Percentiles rank a stretch among this genome's conserved stretches.
phyloP scores from a whole-genome alignment of 2,329 filamentous ascomycete species.

The Coniella vitis region DNA sequence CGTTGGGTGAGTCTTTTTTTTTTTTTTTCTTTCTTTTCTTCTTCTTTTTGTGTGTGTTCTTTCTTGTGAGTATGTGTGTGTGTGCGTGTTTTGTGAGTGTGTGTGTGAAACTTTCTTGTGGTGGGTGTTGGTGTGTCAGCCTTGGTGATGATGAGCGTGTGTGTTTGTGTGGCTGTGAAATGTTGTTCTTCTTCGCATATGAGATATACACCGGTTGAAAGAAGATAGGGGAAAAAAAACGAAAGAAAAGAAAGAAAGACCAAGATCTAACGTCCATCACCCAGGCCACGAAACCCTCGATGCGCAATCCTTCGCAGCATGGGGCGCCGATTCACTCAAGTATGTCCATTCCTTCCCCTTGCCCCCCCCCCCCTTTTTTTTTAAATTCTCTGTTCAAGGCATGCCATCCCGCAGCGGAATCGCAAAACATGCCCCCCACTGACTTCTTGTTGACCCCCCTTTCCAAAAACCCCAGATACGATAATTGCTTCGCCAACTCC shows the following conservation, averaged over 20 bases:
- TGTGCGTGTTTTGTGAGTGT: neutral
- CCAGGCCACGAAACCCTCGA: conserved; percentile 36
- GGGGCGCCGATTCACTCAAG: conserved; percentile 45
- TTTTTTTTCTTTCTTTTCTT: neutral
- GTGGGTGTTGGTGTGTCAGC: no score
- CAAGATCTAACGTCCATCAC: neutral
- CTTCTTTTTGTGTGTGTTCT: neutral
- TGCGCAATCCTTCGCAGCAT: conserved; percentile 33
- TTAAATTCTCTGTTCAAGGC: neutral
- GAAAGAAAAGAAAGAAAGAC: neutral
- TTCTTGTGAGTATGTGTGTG: neutral
- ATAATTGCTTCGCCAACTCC: conserved; percentile 42
- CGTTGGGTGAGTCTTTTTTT: conserved; percentile 28
- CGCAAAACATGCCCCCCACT: no score
- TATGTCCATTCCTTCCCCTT: conserved; percentile 24
- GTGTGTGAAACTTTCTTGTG: neutral
- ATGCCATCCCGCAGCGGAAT: no score
- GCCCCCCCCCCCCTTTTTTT: neutral
- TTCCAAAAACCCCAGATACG: conserved; percentile 31
- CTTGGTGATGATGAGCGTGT: no score
- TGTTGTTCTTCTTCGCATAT: no score
- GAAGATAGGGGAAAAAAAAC: no score
- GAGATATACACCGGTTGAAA: no score
- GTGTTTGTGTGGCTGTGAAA: no score
- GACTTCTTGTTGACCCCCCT: neutral